Evolutionary conservation across 192 early-diverging fungal species (phyloP), one percentile per base, ranked within the genome.

Genomic region (Coemansia sp.): DNA sequence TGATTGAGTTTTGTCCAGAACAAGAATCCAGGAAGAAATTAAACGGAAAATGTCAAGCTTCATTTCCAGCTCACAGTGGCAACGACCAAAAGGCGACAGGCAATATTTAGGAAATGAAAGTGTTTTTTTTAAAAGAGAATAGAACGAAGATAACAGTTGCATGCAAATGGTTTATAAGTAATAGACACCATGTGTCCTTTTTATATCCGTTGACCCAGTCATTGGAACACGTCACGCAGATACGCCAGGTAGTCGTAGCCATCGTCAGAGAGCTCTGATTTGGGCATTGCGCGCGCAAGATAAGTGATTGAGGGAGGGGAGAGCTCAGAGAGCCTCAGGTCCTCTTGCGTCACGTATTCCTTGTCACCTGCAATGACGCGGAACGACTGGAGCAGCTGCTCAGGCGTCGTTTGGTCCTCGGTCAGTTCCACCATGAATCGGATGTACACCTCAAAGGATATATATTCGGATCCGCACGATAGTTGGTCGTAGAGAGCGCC

Each of bases 371-470:
- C 93, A 43, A 97, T 85, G 29, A 91, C 87, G 46, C 87, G 84
- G 89, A 97, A 97, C 20, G 95, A 90, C 43, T 90, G 87, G 30
- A 84, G 82, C 20, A 96, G 82, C 79, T 96, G 93, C 45, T 96
- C 92, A 7, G 91, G 88, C 35, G 89, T 92, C 6, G 92, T 89
- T 63, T 94, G 92, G 76, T 96, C 94, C 76, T 97, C 94, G 43
- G 93, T 93, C 8, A 95, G 84, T 31, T 84, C 86, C 2, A 90
- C 86, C 88, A 95, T 88, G 66, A 89, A 95, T 34, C 86, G 84
- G 64, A 97, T 93, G 64, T 94, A 97, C 74, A 91, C 89, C 59
- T 95, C 92, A 70, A 97, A 97, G 10, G 88, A 85, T 20, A 94
- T 87, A 28, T 90, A 85, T 30, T 86, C 84, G 18, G 71, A 71